Conservation (phyloP, 495 filamentous ascomycete genomes). For the Hyphodiscus hymeniophilus region DNA sequence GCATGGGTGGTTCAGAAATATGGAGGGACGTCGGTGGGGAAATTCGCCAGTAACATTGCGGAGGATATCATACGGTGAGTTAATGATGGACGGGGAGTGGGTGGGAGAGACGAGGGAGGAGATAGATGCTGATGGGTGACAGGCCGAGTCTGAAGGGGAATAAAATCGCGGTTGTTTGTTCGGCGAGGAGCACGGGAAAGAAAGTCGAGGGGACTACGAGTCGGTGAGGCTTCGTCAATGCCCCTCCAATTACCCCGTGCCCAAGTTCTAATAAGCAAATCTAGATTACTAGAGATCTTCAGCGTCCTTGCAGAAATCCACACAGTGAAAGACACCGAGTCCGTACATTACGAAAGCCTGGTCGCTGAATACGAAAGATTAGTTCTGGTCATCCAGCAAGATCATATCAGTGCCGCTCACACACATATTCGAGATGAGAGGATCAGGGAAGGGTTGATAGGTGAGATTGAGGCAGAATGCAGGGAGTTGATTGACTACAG, state of each 20-base stretch:
- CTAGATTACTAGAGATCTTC: conserved; percentile 42
- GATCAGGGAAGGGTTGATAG: too few relatives aligned
- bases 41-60: conserved; percentile 62
- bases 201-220: conserved; percentile 93
- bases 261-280: background rate
- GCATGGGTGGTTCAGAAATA: conserved; percentile 81
- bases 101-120: too few relatives aligned
- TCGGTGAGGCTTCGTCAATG: conserved; percentile 51
- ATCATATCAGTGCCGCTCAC: conserved; percentile 62
- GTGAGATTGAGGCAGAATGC: conserved; percentile 68
- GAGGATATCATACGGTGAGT: conserved; percentile 68
- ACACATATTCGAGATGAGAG: conserved; percentile 50
- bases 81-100: background rate
- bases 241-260: background rate
- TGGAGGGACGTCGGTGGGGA: conserved; percentile 67
- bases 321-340: conserved; percentile 53
- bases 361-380: conserved; percentile 62
- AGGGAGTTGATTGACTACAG: conserved; percentile 47
- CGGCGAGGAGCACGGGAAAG: conserved; percentile 80
- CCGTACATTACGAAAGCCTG: conserved; percentile 51
- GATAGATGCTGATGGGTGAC: too few relatives aligned
- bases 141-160: conserved; percentile 60
- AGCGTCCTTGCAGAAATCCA: conserved; percentile 64
- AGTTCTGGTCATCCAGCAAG: conserved; percentile 64
- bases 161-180: conserved; percentile 83